Conservation (phyloP, 129 eudicot species). For the Tagetes patula region DNA sequence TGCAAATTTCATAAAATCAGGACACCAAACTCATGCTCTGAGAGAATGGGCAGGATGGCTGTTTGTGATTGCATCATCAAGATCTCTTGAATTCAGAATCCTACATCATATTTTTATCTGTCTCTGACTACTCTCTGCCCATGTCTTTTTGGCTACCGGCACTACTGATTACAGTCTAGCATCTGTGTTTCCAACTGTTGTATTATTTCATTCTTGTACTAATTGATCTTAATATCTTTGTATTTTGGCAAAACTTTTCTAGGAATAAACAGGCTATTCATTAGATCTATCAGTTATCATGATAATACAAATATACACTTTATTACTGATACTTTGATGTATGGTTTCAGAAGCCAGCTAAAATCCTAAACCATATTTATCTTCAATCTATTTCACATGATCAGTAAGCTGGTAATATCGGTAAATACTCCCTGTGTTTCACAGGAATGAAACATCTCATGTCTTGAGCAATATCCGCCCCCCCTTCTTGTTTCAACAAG, state of each 20-base stretch:
- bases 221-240: not conserved
- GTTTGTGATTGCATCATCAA: conserved; percentile 9
- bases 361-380: conserved; percentile 6
- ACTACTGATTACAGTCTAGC: conserved; percentile 3
- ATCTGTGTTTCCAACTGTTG: not conserved
- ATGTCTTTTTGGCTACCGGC: not conserved
- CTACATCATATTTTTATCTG: not conserved
- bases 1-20: not conserved
- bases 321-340: conserved; percentile 19
- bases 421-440: not conserved
- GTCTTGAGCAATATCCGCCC: not conserved
- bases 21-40: not conserved
- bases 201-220: not conserved
- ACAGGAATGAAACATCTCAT: conserved; percentile 8
- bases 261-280: not conserved
- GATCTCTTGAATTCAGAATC: conserved; percentile 1
- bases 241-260: conserved; percentile 2
- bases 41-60: not conserved
- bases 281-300: not conserved
- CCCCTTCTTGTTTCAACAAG: conserved; percentile 14
- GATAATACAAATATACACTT: conserved; percentile 7
- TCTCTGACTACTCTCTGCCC: not conserved
- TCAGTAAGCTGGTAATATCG: not conserved
- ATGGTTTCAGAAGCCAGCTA: conserved; percentile 19
- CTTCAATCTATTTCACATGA: not conserved